A percentile compares a stretch with the other conserved stretches of the same genome.
Evolutionary conservation across 2,329 filamentous ascomycete species (phyloP).

Genomic region (Cladophialophora bantiana): DNA sequence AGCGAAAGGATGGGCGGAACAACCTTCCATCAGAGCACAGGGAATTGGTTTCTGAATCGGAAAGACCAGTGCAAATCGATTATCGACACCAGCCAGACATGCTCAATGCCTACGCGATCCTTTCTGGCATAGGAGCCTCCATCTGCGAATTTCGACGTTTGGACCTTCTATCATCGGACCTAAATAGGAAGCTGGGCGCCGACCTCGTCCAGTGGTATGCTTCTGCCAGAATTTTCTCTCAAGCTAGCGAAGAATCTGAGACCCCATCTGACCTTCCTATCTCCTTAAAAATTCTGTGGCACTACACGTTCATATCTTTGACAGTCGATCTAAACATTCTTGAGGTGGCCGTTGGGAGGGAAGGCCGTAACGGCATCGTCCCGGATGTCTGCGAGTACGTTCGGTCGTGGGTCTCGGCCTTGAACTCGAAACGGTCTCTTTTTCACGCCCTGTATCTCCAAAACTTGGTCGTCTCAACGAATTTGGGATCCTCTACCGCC

Average conservation of each 20-base stretch:
- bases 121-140: conserved; percentile 24
- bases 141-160: conserved; percentile 20
- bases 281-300: conserved; percentile 22
- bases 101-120: conserved; percentile 18
- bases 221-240: neutral
- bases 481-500: conserved; percentile 9
- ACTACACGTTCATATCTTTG: conserved; percentile 23
- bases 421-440: conserved; percentile 17
- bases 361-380: neutral
- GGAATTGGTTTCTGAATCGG: neutral
- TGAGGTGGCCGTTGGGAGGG: conserved; percentile 22
- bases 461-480: conserved; percentile 8
- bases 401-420: conserved; percentile 8
- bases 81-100: neutral
- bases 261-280: conserved; percentile 3
- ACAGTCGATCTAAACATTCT: conserved; percentile 11
- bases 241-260: neutral
- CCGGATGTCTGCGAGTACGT: conserved; percentile 12
- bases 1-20: neutral
- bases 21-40: neutral
- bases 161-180: neutral
- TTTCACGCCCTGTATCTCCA: conserved; percentile 21
- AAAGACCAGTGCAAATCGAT: neutral
- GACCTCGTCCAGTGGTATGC: conserved; percentile 24
- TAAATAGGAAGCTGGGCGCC: conserved; percentile 3